Evolutionary conservation across 176 grass and related monocot genomes (phyloP), one percentile per base, ranked within the genome.

Genomic region (Olyra latifolia): DNA sequence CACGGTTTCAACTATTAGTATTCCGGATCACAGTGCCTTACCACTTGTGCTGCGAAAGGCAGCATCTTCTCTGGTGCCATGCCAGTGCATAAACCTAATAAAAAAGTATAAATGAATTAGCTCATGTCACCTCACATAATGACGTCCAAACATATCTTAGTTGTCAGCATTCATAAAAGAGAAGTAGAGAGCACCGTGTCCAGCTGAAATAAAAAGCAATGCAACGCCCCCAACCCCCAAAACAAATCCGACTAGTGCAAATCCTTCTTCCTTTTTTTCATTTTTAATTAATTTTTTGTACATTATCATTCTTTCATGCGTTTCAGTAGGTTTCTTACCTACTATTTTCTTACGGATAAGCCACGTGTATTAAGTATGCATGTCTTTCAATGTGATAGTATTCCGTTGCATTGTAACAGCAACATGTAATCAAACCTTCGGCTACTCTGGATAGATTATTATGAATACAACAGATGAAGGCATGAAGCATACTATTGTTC

Each of bases 1-100:
- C 1, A 5, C 53, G 58, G 17, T 47, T 62, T 53, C 8, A 73
- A 28, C 28, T 72, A 38, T 24, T 71, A 38, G 30, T 5, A 22
- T 17, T 29, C 32, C 46, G 19, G 16, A 47, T 32, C 22, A 42
- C 20, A 16, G 44, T 39, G 11, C 10, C 75, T 74, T 87, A 95
- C 92, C 83, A 95, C 92, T 89, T 82, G 86, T 2, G 50, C 46
- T 0, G 46, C 95, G 44, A 98, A 98, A 43, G 90, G 90, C 44
- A 98, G 59, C 92, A 98, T 94, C 89, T 88, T 94, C 71, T 94
- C 92, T 28, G 86, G 78, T 66, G 89, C 52, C 83, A 94, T 91
- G 55, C 77, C 70, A 1, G 88, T 89, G 70, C 95, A 94, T 78
- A 94, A 68, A 80, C 82, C 92, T 98, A 72, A 85, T 41, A 41